Evolutionary conservation across 2,329 filamentous ascomycete genomes (phyloP), one percentile per base, ranked within the genome.

Genomic region (Xylariaceae sp.): DNA sequence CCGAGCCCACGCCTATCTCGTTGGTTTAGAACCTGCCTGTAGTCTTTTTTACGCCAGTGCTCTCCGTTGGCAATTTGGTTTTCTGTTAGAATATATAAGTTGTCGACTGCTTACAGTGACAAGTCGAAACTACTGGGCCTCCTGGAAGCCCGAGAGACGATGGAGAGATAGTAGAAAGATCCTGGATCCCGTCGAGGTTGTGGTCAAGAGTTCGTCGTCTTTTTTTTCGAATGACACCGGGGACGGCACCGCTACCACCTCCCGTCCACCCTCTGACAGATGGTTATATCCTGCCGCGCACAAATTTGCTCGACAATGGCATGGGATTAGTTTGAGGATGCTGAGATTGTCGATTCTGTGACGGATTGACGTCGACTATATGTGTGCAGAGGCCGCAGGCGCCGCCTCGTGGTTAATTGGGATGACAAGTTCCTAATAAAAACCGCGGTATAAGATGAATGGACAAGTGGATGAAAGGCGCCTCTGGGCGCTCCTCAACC

Each of bases 1-100:
- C 57, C 56, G 51, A 44, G 57, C 53, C 61, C 55, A 57, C 58
- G 45, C 61, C 53, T 39, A 52, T 60, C 56, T 44, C 55, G 49
- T 23, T 57, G 57, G 37, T 41, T 30, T 34, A 48, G 23, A 55
- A n/a, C 51, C 37, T 23, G 13, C 51, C 51, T 48, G 49, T 49
- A 2, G 35, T 53, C 37, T 62, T 54, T 17, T 17, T 34, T 10
- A 51, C 45, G 34, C 53, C 23, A 15, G 45, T 59, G 41, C 48
- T 56, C 44, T 56, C 55, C 51, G 55, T 47, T 52, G 55, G 50
- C 18, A 39, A 50, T 34, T 45, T 17, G 49, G 56, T 15, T 11
- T n/a, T 41, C 37, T 41, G 37, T 41, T 13, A 41, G 37, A 41
- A 41, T 50, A 10, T 50, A 10, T 49, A 4, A 11, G 10, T 49